Base-by-base conservation (phyloP, 2,329 filamentous ascomycete species). In the Fonsecaea nubica region DNA sequence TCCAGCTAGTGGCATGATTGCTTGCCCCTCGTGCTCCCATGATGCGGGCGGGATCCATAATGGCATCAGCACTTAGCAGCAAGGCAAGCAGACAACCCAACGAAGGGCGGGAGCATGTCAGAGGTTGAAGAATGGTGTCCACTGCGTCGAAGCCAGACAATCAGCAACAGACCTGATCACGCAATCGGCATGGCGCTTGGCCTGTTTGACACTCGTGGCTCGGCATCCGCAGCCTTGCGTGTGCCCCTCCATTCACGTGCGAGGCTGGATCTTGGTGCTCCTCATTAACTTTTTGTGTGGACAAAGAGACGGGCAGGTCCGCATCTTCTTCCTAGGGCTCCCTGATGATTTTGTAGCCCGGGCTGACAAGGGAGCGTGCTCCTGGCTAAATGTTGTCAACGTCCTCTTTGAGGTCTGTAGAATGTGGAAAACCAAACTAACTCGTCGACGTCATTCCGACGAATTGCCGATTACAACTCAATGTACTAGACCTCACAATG, bases 41-140 rank as follows among this genome's bases (percentile, higher is more conserved):
- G 65, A 68, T 62, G 62, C 55, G 45, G 54, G 63, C 50, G 48
- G 54, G 58, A 45, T 13, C 50, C 63, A 55, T 40, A 48, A 68
- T 68, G 60, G 66, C 66, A 68, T 66, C 63, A 66, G 66, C 63
- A 61, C 21, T 33, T n/a, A 55, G 52, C 12, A 55, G 30, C 30
- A 35, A 21, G n/a, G 12, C 8, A 33, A 33, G 13, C 15, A 18
- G 15, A 18, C 18, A 15, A 18, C 18, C 13, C 13, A 35, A 32
- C 52, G 6, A 55, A 50, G 45, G 13, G n/a, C 58, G 50, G 58
- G 45, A 61, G 58, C 58, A 61, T 40, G 45, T 61, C 32, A 61
- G 58, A 25, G 57, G 42, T 60, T 25, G 32, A 58, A 12, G 33
- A 36, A 42, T 5, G 35, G 59, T 56, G 45, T 56, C 59, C 59